phyloP scores from a whole-genome alignment of 495 filamentous ascomycete species.

The Penicillium riverlandense region DNA sequence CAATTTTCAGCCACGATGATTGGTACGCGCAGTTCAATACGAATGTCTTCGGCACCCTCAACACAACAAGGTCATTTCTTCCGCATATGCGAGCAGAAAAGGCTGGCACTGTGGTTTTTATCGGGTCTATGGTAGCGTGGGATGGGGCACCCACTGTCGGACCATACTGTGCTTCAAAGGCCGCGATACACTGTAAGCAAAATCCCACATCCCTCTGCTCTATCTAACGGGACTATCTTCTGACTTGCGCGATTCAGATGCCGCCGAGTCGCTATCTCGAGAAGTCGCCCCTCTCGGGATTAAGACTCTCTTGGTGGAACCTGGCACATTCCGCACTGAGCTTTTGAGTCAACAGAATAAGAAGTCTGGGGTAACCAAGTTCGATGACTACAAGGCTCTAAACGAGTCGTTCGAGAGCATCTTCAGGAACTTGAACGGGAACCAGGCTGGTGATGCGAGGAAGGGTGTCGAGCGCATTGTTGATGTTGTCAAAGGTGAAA shows the following conservation, averaged over 20 bases:
- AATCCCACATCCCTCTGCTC: background rate
- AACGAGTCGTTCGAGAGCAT: background rate
- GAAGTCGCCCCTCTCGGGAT: constrained; percentile 31
- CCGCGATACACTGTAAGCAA: constrained; percentile 36
- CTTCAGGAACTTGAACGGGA: constrained; percentile 7
- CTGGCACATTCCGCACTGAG: constrained; percentile 42
- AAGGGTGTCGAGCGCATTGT: constrained; percentile 27
- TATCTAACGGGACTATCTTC: background rate
- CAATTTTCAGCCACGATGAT: constrained; percentile 1
- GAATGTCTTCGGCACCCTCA: constrained; percentile 44
- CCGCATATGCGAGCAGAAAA: constrained; percentile 37
- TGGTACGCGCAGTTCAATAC: constrained; percentile 8
- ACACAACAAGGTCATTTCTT: constrained; percentile 36
- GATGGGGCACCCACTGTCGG: constrained; percentile 25
- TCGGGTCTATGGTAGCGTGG: constrained; percentile 39
- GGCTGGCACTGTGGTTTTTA: constrained; percentile 35
- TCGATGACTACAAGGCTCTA: constrained; percentile 3
- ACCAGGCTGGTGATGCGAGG: constrained; percentile 31
- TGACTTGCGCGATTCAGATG: constrained; percentile 8
- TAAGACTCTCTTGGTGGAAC: constrained; percentile 8
- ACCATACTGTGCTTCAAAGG: constrained; percentile 45
- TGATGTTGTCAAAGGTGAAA: constrained; percentile 32
- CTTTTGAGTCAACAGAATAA: constrained; percentile 14
- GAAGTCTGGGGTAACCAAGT: background rate
- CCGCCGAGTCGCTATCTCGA: constrained; percentile 36